Conservation (phyloP, 495 filamentous ascomycete species). For the Bombardia bombarda region DNA sequence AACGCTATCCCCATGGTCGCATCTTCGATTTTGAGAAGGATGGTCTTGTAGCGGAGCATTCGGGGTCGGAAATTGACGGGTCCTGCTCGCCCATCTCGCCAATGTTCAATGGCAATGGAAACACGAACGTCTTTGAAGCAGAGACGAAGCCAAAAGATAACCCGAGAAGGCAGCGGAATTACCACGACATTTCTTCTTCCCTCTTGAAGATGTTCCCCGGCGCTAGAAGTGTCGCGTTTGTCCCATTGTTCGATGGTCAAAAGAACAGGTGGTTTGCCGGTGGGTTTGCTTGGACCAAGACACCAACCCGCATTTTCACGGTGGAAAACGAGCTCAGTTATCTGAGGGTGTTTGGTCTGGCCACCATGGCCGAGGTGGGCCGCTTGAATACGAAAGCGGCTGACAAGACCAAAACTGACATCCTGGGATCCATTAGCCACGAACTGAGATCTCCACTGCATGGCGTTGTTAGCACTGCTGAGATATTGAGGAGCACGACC, state of each 20-base stretch:
- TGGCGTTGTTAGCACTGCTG: conserved; percentile 60
- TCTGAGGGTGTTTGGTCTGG: conserved; percentile 46
- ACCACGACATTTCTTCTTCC: conserved; percentile 5
- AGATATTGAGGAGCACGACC: conserved; percentile 53
- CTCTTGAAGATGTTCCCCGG: conserved; percentile 32
- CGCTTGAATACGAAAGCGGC: conserved; percentile 32
- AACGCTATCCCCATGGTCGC: conserved; percentile 53
- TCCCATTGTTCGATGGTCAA: conserved; percentile 60
- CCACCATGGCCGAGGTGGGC: conserved; percentile 50
- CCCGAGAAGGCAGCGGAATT: not conserved
- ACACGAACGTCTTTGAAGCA: conserved; percentile 1
- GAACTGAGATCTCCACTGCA: conserved; percentile 72
- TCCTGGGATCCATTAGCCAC: conserved; percentile 65
- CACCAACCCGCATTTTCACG: conserved; percentile 36
- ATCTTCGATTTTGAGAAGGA: conserved; percentile 49
- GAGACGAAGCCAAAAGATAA: not conserved
- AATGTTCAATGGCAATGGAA: not conserved
- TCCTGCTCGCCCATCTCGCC: not conserved
- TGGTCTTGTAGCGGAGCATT: conserved; percentile 8
- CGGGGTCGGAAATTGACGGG: conserved; percentile 11
- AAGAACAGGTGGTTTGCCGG: conserved; percentile 59
- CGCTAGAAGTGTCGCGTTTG: conserved; percentile 47
- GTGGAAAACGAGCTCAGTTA: conserved; percentile 36
- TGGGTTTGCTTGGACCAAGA: conserved; percentile 54
- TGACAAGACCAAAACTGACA: conserved; percentile 52